Percentiles rank a stretch among this genome's conserved stretches.
Conservation (phyloP, 2,329 filamentous ascomycete genomes). For the Penicillium brasilianum region DNA sequence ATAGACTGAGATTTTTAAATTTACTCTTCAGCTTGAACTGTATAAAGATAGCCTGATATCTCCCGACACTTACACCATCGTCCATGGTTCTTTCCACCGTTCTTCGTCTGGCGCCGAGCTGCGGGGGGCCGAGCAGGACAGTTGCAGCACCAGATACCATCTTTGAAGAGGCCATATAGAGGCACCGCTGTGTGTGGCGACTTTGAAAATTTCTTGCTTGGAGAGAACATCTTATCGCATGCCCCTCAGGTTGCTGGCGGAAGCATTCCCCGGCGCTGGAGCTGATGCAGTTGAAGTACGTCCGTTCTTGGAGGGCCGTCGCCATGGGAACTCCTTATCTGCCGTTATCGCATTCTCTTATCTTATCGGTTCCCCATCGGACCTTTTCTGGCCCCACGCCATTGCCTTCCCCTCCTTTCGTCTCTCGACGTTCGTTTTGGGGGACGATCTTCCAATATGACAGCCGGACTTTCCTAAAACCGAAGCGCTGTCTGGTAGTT, state of each 20-base stretch:
- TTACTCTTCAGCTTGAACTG: not conserved
- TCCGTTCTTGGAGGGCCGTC: conserved; percentile 13
- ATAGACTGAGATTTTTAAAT: conserved; percentile 50
- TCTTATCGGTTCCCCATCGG: conserved; percentile 12
- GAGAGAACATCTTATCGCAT: conserved; percentile 31
- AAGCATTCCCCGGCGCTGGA: not conserved
- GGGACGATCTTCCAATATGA: not conserved
- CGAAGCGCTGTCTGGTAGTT: not conserved
- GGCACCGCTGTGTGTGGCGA: conserved; percentile 32
- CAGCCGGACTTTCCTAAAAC: too few relatives aligned
- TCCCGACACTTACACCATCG: conserved; percentile 53
- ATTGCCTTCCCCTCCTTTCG: conserved; percentile 4
- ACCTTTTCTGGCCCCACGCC: not conserved
- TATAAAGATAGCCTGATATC: not conserved
- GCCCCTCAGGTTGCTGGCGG: not conserved
- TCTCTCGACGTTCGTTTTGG: not conserved
- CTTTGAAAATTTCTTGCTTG: conserved; percentile 20
- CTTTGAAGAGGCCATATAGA: conserved; percentile 47
- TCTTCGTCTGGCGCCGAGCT: conserved; percentile 62
- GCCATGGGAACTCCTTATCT: conserved; percentile 31
- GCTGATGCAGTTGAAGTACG: not conserved
- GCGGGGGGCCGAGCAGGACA: conserved; percentile 61
- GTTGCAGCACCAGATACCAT: conserved; percentile 59
- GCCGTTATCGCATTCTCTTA: not conserved
- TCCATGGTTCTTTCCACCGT: conserved; percentile 61